Base-by-base conservation (phyloP, 2,329 filamentous ascomycete species). In the Ophiostoma sp. region DNA sequence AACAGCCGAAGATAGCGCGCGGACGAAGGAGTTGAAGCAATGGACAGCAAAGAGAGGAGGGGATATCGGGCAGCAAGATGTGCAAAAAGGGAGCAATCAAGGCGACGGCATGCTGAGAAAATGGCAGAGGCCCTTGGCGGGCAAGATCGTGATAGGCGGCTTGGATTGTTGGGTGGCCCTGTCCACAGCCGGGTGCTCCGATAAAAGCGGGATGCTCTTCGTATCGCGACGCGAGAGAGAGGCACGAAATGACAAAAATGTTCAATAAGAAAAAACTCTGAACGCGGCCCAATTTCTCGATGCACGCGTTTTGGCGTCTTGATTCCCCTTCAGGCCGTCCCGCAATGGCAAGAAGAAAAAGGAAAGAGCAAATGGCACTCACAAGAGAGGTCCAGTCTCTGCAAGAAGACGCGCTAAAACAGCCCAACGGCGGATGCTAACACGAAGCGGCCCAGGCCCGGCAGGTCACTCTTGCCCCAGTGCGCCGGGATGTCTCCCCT, bases 381-480 rank as follows among this genome's bases (percentile, higher is more conserved):
- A 48, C 50, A 22, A 9, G 22, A 55, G 50, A 59, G 42, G 42
- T 11, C 39, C 25, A 50, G 59, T 33, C 45, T 50, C 28, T 63
- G 39, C 59, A 55, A 45, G 57, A 64, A 42, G 59, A 55, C 28
- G 70, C 69, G 69, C 69, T 71, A 71, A 71, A 71, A 63, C 69
- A 33, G 36, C 28, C 55, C 25, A 71, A 19, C 19, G 52, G 69
- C 55, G 55, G 69, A 50, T 71, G 55, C 69, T 71, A 71, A 70
- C 45, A 70, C 66, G 48, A 69, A 59, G 33, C 33, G 50, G 33
- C 68, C 50, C 31, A 42, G 69, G 52, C 36, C 36, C 69, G 69
- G 69, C 52, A 70, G 52, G 69, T 70, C 69, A 52, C 39, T 59
- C 36, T 52, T 70, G 69, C 69, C 69, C 69, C 69, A 59, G 69